phyloP scores from a whole-genome alignment of 2,329 filamentous ascomycete genomes.

The Rhynchosporium secalis region DNA sequence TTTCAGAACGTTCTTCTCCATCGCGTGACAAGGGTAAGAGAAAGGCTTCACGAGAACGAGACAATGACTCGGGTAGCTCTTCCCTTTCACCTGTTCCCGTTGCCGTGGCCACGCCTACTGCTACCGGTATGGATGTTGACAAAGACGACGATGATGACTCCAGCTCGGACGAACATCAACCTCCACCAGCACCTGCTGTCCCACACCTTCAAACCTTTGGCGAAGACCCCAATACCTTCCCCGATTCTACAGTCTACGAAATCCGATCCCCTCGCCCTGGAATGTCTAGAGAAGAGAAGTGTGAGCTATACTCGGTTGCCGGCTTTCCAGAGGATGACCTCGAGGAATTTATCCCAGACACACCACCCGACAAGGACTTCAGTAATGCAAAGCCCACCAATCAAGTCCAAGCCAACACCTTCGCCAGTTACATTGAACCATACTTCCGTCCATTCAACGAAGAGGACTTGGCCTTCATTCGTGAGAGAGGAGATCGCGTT shows the following conservation, averaged over 20 bases:
- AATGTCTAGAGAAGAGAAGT: conserved; percentile 84
- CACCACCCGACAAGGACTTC: conserved; percentile 91
- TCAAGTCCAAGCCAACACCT: conserved; percentile 91
- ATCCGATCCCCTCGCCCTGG: conserved; percentile 72
- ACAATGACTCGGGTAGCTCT: conserved; percentile 57
- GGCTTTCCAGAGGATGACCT: conserved; percentile 80
- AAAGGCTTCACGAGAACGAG: conserved; percentile 34
- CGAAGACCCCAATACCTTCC: conserved; percentile 86
- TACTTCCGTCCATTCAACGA: conserved; percentile 88
- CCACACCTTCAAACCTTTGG: conserved; percentile 81
- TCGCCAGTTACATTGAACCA: conserved; percentile 88
- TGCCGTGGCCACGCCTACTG: conserved; percentile 46
- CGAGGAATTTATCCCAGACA: conserved; percentile 80
- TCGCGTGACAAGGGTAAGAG: conserved; percentile 28
- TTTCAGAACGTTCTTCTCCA: conserved; percentile 31
- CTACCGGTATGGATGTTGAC: conserved; percentile 57
- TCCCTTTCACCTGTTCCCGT: conserved; percentile 54
- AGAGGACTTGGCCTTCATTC: conserved; percentile 89
- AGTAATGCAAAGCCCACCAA: conserved; percentile 90
- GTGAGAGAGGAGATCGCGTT: conserved; percentile 83
- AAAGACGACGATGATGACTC: conserved; percentile 52
- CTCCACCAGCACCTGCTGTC: conserved; percentile 58
- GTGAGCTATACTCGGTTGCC: conserved; percentile 83
- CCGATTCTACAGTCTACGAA: conserved; percentile 91
- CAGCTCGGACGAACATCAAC: conserved; percentile 59